Evolutionary conservation across 768 basidiomycete species (phyloP), one percentile per base, ranked within the genome.

Genomic region (Mycena rosella): DNA sequence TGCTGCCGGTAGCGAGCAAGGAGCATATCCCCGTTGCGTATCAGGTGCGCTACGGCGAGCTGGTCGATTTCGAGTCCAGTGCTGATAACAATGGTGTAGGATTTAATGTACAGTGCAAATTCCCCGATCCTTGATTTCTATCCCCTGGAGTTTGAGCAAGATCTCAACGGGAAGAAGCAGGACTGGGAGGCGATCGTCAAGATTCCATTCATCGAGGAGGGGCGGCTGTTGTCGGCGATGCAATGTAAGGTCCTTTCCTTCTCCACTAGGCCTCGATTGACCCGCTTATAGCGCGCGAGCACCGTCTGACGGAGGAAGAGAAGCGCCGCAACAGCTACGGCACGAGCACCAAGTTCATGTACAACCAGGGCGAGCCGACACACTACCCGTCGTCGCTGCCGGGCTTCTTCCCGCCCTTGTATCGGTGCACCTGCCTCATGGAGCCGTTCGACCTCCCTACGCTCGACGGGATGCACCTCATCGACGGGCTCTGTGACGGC

Each of bases 101-200:
- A 98, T 71, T 82, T 99, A 49, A 98, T 99, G 97, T 89, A 84
- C 68, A 89, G 91, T 69, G 79, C 88, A 2, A 90, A 86, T 67
- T 99, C 97, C 3, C 88, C 95, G 0, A 98, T 99, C 72, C 77
- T 95, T 53, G 95, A 97, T 75, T 99, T 99, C 82, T 99, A 99
- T 77, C 98, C 98, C 3, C 71, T 84, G 18, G 91, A 96, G 58
- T 99, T 99, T 71, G 96, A 95, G 70, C 89, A 88, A 70, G 98
- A 99, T 81, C 80, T 98, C 75, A 99, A 99, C 72, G 98, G 98
- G 34, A 99, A 99, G 87, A 99, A 96, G 77, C 91, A 93, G 72
- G 97, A 98, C 27, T 99, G 98, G 98, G 98, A 99, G 78, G 97
- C 98, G 0, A 89, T 99, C 56, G 96, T 99, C 60, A 99, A 99